Conservation (phyloP, 805 yeast species). For the Barnettozyma vustinii region DNA sequence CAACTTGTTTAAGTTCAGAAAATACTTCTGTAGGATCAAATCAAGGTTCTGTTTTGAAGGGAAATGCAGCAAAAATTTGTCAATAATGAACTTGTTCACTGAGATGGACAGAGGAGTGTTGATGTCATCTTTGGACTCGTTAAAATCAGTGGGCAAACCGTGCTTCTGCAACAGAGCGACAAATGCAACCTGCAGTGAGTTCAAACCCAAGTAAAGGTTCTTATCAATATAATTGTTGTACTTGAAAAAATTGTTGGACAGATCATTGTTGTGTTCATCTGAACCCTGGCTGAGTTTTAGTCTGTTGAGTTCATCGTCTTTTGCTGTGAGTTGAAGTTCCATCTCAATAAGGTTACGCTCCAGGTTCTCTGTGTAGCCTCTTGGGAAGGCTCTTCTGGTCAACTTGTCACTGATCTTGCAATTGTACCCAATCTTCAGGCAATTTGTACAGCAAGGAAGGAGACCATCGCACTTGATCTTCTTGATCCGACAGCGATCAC, state of each 20-base stretch:
- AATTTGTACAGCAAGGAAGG: slow-evolving; percentile 61
- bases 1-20: slow-evolving; percentile 20
- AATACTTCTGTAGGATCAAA: slow-evolving; percentile 22
- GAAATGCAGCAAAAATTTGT: slow-evolving; percentile 21
- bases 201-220: slow-evolving; percentile 23
- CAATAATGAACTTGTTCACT: slow-evolving; percentile 12
- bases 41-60: slow-evolving; percentile 26
- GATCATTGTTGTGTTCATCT: slow-evolving; percentile 5
- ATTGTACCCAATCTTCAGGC: slow-evolving; percentile 56
- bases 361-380: slow-evolving; percentile 73
- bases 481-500: slow-evolving; percentile 74
- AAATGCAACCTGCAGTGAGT: slow-evolving; percentile 20
- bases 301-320: slow-evolving; percentile 38
- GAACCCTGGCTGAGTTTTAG: slow-evolving; percentile 23
- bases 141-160: slow-evolving; percentile 20
- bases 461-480: slow-evolving; percentile 74
- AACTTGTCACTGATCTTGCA: slow-evolving; percentile 71
- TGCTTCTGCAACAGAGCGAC: slow-evolving; percentile 11
- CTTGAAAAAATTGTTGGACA: slow-evolving; percentile 21
- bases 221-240: slow-evolving; percentile 21
- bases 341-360: slow-evolving; percentile 57
- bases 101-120: slow-evolving; percentile 21
- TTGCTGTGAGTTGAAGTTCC: slow-evolving; percentile 30
- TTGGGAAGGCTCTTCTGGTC: slow-evolving; percentile 73
- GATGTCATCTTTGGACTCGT: slow-evolving; percentile 24